Base-by-base conservation (phyloP, 1,284 basidiomycete species). In the Limonomyces culmigenus region DNA sequence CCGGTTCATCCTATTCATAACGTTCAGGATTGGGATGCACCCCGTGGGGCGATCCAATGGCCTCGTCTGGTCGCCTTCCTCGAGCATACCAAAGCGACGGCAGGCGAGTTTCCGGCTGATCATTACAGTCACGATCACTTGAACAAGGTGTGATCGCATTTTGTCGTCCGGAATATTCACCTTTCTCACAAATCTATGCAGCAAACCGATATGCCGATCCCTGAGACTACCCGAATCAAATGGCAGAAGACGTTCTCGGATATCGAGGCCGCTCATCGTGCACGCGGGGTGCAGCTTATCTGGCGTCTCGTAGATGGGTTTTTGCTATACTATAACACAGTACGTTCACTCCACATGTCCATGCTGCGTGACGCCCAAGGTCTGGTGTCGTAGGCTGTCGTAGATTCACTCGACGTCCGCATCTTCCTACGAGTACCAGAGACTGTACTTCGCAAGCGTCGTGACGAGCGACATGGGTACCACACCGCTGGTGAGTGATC, bases 261-360 rank as follows among this genome's bases (percentile, higher is more conserved):
- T 18, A 46, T 76, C 2, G 56, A 63, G 40, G 48, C 58, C 35
- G 56, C 65, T 44, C 55, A 53, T 33, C 53, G 56, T 39, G 48
- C 66, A n/a, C n/a, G n/a, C n/a, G n/a, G n/a, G n/a, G n/a, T n/a
- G 42, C 61, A 63, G 38, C 47, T 86, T 12, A 54, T 74, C 14
- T 87, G 86, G 72, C 83, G 77, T 2, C 56, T 99, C 29, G 72
- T 93, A 1, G 93, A 99, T 46, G 93, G 93, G 0, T 99, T 98
- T 55, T 56, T 98, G 43, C 58, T 97, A 19, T 96, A 91, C 53
- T 96, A 85, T 75, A 71, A 93, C 52, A 58, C 67, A 47, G 85
- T 83, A 44, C 43, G 71, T n/a, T n/a, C 55, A 18, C 18, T 20
- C 18, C 31, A 31, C 29, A 8, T n/a, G n/a, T n/a, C n/a, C n/a